Conservation (phyloP, 202 grass and related monocot genomes). For the Bolboschoenoplectus hybrid region DNA sequence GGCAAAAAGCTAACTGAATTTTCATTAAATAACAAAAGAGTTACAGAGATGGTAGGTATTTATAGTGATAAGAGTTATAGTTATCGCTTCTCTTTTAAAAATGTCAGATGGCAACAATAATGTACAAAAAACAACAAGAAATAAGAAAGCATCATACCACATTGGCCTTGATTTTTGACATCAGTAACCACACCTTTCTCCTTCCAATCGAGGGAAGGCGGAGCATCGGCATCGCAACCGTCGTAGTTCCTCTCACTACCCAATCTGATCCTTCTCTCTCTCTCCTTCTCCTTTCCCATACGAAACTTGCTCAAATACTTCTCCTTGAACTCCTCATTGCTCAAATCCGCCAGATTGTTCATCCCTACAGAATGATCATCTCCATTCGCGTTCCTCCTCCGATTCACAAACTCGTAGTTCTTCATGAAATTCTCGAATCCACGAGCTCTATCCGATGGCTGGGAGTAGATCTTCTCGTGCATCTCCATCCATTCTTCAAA, state of each 20-base stretch:
- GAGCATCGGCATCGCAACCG: constrained; percentile 37
- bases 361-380: constrained; percentile 34
- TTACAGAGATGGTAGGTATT: no score
- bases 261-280: constrained; percentile 1
- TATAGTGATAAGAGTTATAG: no score
- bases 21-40: no score
- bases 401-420: constrained; percentile 29
- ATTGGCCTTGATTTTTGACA: constrained; percentile 76
- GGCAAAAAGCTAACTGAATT: no score
- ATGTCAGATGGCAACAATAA: neutral
- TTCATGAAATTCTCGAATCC: constrained; percentile 39
- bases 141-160: constrained; percentile 40
- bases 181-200: constrained; percentile 54
- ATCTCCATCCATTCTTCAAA: constrained; percentile 41
- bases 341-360: constrained; percentile 41
- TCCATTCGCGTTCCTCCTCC: neutral
- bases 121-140: neutral
- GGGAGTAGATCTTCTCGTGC: constrained; percentile 25
- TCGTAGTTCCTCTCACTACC: neutral
- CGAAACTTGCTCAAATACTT: constrained; percentile 32
- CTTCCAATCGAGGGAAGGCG: constrained; percentile 54
- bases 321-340: constrained; percentile 37
- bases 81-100: no score
- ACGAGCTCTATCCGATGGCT: neutral
- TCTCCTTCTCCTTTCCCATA: neutral